Conservation (phyloP, 108 stramenopile species). For the Cyclotella cryptica region DNA sequence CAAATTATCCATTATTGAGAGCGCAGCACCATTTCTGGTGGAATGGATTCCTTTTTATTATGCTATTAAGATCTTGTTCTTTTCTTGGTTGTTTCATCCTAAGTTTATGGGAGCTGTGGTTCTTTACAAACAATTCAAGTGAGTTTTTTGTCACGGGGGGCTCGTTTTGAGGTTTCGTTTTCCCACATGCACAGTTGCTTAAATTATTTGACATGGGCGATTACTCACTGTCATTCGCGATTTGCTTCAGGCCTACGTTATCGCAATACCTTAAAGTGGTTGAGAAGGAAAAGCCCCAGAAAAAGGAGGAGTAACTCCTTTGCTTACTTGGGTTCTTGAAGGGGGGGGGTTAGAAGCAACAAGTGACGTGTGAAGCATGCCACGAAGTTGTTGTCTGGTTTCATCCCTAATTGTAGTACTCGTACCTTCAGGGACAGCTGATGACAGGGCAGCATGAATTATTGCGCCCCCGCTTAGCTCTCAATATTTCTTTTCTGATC, state of each 20-base stretch:
- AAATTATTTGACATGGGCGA: no score
- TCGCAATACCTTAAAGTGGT: no score
- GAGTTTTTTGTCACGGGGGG: conserved; percentile 18
- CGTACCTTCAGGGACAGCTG: neutral
- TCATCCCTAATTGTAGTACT: neutral
- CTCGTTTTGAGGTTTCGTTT: neutral
- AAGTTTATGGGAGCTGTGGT: conserved; percentile 77
- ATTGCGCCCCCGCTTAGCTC: neutral
- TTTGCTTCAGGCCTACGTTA: no score
- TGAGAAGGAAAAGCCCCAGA: neutral
- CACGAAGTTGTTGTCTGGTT: neutral
- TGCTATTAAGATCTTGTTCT: conserved; percentile 75
- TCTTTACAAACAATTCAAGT: conserved; percentile 73
- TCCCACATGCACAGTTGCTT: no score
- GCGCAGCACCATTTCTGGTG: conserved; percentile 53
- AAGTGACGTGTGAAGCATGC: neutral
- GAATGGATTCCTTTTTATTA: conserved; percentile 84
- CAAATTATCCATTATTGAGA: conserved; percentile 75
- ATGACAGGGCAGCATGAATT: neutral
- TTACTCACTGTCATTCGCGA: no score
- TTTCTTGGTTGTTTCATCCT: conserved; percentile 89
- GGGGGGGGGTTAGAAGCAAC: no score
- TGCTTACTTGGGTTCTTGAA: neutral
- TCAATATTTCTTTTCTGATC: neutral
- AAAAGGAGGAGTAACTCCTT: neutral